These are phyloP conservation scores for Apiospora pterosperma DNA, from an alignment of 2,329 filamentous ascomycete species.

Conservation along the genomic window DNA sequence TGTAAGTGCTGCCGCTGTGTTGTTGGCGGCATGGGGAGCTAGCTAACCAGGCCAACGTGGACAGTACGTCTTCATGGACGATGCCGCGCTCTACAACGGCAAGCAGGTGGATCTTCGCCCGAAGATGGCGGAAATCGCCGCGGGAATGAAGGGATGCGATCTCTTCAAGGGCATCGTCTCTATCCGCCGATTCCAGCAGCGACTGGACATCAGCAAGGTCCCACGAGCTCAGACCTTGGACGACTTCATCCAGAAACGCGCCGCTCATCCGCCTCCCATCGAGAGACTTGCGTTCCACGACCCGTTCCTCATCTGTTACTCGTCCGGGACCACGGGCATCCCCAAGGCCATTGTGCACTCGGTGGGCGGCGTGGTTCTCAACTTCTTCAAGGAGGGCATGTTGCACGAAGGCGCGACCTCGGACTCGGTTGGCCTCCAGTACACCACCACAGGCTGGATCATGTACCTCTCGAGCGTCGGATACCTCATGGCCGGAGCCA, in stretches of 20 bases:
- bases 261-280: constrained; percentile 43
- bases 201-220: constrained; percentile 56
- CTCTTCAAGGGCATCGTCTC: constrained; percentile 64
- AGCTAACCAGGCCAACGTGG: neutral
- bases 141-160: constrained; percentile 56
- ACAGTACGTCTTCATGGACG: constrained; percentile 77
- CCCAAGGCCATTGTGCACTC: constrained; percentile 87
- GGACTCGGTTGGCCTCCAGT: constrained; percentile 47
- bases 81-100: constrained; percentile 75
- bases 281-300: constrained; percentile 66
- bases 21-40: no score
- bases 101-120: constrained; percentile 66
- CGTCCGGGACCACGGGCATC: constrained; percentile 76
- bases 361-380: constrained; percentile 60
- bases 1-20: constrained; percentile 30
- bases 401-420: constrained; percentile 43
- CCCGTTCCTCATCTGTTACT: constrained; percentile 75
- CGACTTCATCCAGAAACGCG: constrained; percentile 37
- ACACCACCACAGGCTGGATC: constrained; percentile 77
- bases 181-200: constrained; percentile 61
- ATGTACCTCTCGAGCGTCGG: constrained; percentile 71
- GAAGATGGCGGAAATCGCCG: constrained; percentile 67
- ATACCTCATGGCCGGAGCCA: constrained; percentile 56
- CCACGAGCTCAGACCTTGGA: constrained; percentile 42
- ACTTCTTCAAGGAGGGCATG: constrained; percentile 53